Conservation (phyloP, 2,329 filamentous ascomycete species). For the Esteya vermicola region DNA sequence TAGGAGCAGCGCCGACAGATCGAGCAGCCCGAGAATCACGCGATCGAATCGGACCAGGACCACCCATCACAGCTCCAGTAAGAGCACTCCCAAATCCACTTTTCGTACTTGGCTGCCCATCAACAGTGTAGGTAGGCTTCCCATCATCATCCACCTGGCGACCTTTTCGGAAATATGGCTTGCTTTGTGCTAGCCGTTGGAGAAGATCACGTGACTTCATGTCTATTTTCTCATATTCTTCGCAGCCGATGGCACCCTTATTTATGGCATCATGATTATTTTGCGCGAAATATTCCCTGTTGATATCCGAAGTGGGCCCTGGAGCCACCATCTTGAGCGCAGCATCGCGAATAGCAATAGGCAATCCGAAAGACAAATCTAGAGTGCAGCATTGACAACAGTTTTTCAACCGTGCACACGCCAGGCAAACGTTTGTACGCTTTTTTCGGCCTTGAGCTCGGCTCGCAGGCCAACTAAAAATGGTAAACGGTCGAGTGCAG, state of each 20-base stretch:
- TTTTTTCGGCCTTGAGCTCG: constrained; percentile 79
- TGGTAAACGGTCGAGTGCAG: constrained; percentile 88
- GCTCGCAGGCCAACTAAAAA: constrained; percentile 90
- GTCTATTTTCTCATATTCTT: constrained; percentile 93
- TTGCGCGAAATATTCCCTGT: constrained; percentile 94
- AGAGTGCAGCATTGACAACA: constrained; percentile 99
- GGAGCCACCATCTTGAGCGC: constrained; percentile 96
- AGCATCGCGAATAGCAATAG: constrained; percentile 88
- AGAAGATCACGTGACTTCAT: constrained; percentile 88
- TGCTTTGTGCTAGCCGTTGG: constrained; percentile 72
- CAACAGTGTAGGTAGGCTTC: constrained; percentile 19
- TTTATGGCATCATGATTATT: constrained; percentile 94
- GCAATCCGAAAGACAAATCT: constrained; percentile 87
- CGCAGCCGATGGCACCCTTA: constrained; percentile 64
- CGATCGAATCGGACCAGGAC: constrained; percentile 66
- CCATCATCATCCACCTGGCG: constrained; percentile 52
- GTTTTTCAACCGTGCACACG: constrained; percentile 93
- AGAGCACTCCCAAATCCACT: constrained; percentile 28
- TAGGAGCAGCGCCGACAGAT: constrained; percentile 30
- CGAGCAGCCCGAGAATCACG: constrained; percentile 43
- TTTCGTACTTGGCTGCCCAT: constrained; percentile 13
- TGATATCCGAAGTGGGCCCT: constrained; percentile 81
- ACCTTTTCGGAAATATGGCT: constrained; percentile 89
- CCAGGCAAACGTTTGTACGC: constrained; percentile 88
- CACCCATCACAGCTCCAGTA: constrained; percentile 43